Percentiles rank a stretch among this genome's conserved stretches.
These are phyloP conservation scores for Plasmodium inui DNA, from an alignment of 169 alveolate genomes.

Conservation along the genomic window DNA sequence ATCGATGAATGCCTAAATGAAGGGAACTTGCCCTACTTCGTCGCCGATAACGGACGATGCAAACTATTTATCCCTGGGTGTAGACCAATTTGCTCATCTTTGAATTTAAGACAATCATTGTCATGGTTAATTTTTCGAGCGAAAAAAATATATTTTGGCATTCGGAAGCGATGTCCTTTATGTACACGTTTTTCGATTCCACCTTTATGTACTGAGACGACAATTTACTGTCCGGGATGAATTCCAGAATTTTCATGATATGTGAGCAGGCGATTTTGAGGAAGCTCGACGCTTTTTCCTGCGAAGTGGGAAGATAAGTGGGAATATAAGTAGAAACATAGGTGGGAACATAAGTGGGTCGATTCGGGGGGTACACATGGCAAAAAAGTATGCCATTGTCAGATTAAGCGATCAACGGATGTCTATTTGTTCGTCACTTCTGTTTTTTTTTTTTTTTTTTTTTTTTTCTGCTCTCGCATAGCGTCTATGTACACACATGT, in stretches of 20 bases:
- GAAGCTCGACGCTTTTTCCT: conserved; percentile 56
- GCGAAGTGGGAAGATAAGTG: background rate
- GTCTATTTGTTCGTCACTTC: background rate
- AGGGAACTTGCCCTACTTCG: background rate
- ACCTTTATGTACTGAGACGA: conserved; percentile 64
- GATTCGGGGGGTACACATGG: background rate
- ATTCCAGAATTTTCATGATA: conserved; percentile 37
- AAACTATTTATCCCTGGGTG: conserved; percentile 18
- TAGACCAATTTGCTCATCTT: conserved; percentile 53
- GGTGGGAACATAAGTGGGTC: background rate
- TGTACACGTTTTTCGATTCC: conserved; percentile 46
- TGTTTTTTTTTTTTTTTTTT: no score
- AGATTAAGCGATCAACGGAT: background rate
- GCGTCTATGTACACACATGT: background rate
- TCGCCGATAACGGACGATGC: background rate
- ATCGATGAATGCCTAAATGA: background rate
- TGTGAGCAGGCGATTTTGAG: conserved; percentile 62
- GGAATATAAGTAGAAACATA: background rate
- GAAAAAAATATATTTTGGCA: conserved; percentile 39
- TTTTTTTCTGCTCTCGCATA: background rate
- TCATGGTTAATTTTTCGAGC: conserved; percentile 53
- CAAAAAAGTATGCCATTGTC: background rate
- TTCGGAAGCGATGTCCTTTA: conserved; percentile 54
- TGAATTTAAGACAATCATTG: conserved; percentile 58
- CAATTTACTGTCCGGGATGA: conserved; percentile 48